These are phyloP conservation scores for Trichomonascaceae sp. DNA, from an alignment of 1,139 yeast genomes.

Conservation along the genomic window DNA sequence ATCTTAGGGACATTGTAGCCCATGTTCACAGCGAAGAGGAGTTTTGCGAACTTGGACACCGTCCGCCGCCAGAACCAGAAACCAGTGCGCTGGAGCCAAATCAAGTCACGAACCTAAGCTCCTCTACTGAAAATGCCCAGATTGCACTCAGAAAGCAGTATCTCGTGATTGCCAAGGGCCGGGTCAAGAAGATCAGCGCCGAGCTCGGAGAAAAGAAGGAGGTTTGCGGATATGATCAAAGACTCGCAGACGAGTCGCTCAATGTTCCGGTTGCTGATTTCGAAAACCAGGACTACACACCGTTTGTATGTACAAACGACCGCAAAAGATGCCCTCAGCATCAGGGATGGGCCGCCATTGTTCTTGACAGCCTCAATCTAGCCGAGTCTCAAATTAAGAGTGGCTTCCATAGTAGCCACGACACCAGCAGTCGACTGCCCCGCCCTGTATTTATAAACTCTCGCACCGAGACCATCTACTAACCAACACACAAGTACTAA, in stretches of 20 bases:
- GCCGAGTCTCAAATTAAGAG: too few species aligned
- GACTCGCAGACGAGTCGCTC: constrained; percentile 16
- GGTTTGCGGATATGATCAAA: constrained; percentile 31
- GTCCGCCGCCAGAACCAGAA: constrained; percentile 9
- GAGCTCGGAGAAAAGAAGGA: constrained; percentile 23
- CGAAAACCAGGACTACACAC: background rate
- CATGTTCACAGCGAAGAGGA: constrained; percentile 24
- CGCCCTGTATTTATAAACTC: too few species aligned
- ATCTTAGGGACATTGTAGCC: constrained; percentile 25
- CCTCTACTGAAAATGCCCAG: too few species aligned
- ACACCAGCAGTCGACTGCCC: too few species aligned
- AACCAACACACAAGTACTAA: too few species aligned
- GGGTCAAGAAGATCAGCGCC: constrained; percentile 12
- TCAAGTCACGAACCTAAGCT: constrained; percentile 17
- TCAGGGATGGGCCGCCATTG: constrained; percentile 50
- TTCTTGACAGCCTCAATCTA: constrained; percentile 31
- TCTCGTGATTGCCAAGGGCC: constrained; percentile 11
- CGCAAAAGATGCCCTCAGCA: constrained; percentile 55
- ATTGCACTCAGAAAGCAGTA: too few species aligned
- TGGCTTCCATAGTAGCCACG: too few species aligned
- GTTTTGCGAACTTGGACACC: constrained; percentile 23
- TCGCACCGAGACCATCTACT: too few species aligned
- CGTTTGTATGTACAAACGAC: constrained; percentile 48
- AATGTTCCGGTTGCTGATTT: constrained; percentile 1
- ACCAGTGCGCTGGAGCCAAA: constrained; percentile 8